Evolutionary conservation across 1,284 basidiomycete genomes (phyloP).

Genomic region (Moesziomyces parantarcticus): DNA sequence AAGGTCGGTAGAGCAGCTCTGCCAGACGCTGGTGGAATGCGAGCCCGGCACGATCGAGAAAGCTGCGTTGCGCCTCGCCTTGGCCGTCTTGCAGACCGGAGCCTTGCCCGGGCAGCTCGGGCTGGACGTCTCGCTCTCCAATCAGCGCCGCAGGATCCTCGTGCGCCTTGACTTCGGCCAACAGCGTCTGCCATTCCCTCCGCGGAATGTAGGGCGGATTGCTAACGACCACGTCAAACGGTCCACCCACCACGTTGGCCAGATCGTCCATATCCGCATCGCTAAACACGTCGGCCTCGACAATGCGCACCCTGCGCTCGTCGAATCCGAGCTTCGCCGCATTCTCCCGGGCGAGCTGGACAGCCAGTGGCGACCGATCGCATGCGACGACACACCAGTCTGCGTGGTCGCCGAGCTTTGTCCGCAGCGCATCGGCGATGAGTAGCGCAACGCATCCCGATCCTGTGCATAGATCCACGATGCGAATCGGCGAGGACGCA

Average conservation of each 20-base stretch:
- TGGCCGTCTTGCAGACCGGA: too few relatives aligned
- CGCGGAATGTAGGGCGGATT: conserved; percentile 48
- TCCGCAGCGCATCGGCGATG: conserved; percentile 27
- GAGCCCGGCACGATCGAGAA: conserved; percentile 18
- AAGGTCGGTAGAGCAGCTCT: conserved; percentile 15
- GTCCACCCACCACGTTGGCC: conserved; percentile 7
- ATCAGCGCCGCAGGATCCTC: conserved; percentile 42
- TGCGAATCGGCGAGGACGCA: conserved; percentile 2
- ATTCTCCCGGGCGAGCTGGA: conserved; percentile 35
- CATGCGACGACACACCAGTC: conserved; percentile 34
- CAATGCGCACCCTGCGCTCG: conserved; percentile 8
- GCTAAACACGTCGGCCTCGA: conserved; percentile 32
- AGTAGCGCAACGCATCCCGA: conserved; percentile 37
- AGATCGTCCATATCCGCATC: conserved; percentile 21
- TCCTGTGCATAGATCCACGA: conserved; percentile 38
- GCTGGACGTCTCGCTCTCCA: conserved; percentile 18
- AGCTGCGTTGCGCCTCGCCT: conserved; percentile 3
- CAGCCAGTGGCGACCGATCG: conserved; percentile 23
- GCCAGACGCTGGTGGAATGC: conserved; percentile 32
- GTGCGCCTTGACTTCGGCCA: conserved; percentile 20
- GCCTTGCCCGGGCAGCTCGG: not conserved
- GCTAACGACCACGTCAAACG: conserved; percentile 35
- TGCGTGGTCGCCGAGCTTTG: not conserved
- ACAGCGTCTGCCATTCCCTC: conserved; percentile 22
- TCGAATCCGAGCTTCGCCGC: conserved; percentile 20